These are phyloP conservation scores for Lentinula sp. DNA, from an alignment of 768 basidiomycete species.

Conservation along the genomic window DNA sequence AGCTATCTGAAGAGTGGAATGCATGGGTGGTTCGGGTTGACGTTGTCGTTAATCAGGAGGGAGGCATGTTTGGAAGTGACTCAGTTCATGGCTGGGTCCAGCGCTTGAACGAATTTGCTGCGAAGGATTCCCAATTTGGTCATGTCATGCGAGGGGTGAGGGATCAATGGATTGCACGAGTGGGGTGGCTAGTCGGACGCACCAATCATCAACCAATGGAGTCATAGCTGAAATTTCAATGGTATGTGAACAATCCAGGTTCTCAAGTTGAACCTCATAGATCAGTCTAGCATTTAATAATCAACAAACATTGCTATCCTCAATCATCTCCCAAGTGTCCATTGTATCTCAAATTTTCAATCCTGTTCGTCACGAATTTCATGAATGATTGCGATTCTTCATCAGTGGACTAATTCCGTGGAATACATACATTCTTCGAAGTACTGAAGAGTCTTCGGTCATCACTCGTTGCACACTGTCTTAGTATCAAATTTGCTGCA, in stretches of 20 bases:
- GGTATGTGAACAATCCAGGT: background rate
- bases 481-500: background rate
- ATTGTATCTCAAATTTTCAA: background rate
- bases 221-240: conserved; percentile 12
- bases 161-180: conserved; percentile 66
- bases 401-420: background rate
- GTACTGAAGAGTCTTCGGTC: too few species aligned
- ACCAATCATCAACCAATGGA: conserved; percentile 30
- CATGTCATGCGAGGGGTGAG: conserved; percentile 32
- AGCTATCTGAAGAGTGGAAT: conserved; percentile 69
- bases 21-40: conserved; percentile 73
- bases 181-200: conserved; percentile 73
- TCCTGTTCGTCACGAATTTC: background rate
- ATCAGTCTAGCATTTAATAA: background rate
- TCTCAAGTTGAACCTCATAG: background rate
- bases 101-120: conserved; percentile 58
- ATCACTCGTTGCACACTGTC: too few species aligned
- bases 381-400: background rate
- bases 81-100: conserved; percentile 65
- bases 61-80: conserved; percentile 76
- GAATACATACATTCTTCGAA: background rate
- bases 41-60: conserved; percentile 60
- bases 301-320: background rate
- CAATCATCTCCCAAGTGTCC: background rate
- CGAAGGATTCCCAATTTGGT: conserved; percentile 32